These are phyloP conservation scores for Durio zibethinus DNA, from an alignment of 345 rosid species.

Conservation along the genomic window DNA sequence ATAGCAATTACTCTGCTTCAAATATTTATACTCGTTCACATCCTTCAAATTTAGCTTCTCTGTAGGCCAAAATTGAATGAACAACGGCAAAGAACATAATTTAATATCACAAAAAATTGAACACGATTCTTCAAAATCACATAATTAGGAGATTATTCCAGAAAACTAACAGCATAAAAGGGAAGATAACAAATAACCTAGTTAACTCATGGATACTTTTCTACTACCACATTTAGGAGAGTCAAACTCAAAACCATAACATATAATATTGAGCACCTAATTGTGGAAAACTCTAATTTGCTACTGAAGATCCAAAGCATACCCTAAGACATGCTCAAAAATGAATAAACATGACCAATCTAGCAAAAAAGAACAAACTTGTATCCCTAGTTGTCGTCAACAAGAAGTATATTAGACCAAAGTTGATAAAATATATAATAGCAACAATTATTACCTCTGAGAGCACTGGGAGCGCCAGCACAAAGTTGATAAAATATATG, in stretches of 20 bases:
- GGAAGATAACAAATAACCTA: conserved; percentile 1
- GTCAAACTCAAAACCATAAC: background rate
- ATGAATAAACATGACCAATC: background rate
- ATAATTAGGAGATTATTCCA: background rate
- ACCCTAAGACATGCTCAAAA: background rate
- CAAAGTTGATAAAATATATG: conserved; percentile 99
- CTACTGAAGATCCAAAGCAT: background rate
- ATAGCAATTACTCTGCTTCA: conserved; percentile 87
- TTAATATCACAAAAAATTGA: background rate
- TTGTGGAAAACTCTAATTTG: background rate
- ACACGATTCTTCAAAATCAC: conserved; percentile 9
- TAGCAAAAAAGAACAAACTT: background rate
- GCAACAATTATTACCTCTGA: conserved; percentile 54
- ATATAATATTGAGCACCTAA: background rate
- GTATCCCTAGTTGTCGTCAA: background rate
- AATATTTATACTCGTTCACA: conserved; percentile 72
- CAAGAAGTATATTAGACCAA: background rate
- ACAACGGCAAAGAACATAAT: background rate
- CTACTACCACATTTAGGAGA: background rate
- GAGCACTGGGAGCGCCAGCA: conserved; percentile 76
- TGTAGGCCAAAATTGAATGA: conserved; percentile 31
- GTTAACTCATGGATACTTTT: conserved; percentile 6
- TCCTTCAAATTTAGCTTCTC: conserved; percentile 79
- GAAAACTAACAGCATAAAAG: conserved; percentile 1
- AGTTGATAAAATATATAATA: conserved; percentile 9